These are phyloP conservation scores for Spizellomyces sp. DNA, from an alignment of 192 early-diverging fungal genomes.

Conservation along the genomic window DNA sequence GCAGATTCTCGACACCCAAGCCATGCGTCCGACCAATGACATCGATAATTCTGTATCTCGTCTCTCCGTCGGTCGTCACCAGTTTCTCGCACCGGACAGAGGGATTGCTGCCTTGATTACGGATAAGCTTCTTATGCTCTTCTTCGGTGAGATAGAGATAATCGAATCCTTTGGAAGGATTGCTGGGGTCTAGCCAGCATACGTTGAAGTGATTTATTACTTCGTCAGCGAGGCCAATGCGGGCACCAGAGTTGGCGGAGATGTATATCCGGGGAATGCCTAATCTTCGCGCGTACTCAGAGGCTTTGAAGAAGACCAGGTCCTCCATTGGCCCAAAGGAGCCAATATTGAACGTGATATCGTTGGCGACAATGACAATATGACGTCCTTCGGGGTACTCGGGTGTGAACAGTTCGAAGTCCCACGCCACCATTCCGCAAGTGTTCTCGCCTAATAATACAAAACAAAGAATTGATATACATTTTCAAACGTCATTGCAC, in stretches of 20 bases:
- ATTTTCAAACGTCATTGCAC: background rate
- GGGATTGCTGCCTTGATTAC: conserved; percentile 54
- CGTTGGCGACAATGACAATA: conserved; percentile 96
- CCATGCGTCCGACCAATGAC: conserved; percentile 87
- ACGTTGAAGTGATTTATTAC: conserved; percentile 82
- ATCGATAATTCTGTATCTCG: conserved; percentile 79
- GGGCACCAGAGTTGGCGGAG: conserved; percentile 97
- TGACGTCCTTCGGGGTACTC: conserved; percentile 88
- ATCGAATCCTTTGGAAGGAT: conserved; percentile 87
- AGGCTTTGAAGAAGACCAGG: conserved; percentile 87
- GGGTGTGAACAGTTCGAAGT: conserved; percentile 85
- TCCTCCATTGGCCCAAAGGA: conserved; percentile 97
- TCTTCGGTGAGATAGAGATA: conserved; percentile 87
- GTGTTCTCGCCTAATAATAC: conserved; percentile 63
- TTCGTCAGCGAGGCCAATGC: conserved; percentile 97
- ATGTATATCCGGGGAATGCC: conserved; percentile 94
- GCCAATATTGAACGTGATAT: conserved; percentile 96
- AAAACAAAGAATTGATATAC: conserved; percentile 15
- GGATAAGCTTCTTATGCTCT: conserved; percentile 64
- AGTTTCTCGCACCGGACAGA: conserved; percentile 74
- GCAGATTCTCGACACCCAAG: conserved; percentile 95
- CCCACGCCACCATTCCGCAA: conserved; percentile 97
- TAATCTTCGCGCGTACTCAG: conserved; percentile 77
- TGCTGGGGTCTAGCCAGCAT: conserved; percentile 79
- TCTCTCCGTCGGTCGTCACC: conserved; percentile 62